Conservation (phyloP, 2,329 filamentous ascomycete species). For the Xylaria sp. region DNA sequence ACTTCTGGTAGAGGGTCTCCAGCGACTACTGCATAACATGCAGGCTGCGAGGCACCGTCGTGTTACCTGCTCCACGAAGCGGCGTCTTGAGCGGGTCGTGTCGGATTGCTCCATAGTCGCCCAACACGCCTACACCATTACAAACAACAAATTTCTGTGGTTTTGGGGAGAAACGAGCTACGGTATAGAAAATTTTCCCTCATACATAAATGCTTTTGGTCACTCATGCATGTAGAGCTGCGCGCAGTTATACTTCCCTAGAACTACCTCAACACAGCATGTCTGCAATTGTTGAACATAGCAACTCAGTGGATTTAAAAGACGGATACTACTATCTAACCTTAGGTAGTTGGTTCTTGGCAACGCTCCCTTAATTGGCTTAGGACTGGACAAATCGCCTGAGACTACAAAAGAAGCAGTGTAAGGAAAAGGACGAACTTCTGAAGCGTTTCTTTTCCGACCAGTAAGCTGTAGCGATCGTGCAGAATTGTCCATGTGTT, state of each 20-base stretch:
- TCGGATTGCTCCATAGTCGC: constrained; percentile 45
- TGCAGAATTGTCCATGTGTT: not conserved
- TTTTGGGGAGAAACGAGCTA: constrained; percentile 23
- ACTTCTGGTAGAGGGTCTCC: constrained; percentile 22
- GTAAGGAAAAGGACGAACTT: no score
- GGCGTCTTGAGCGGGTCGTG: constrained; percentile 35
- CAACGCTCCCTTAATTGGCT: constrained; percentile 6
- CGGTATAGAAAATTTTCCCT: constrained; percentile 37
- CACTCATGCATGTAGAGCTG: not conserved
- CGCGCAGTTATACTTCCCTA: not conserved
- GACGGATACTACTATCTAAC: no score
- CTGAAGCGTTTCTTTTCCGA: not conserved
- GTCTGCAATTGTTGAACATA: not conserved
- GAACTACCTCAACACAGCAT: no score
- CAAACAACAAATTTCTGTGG: constrained; percentile 9
- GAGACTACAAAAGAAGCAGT: not conserved
- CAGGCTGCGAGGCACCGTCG: constrained; percentile 43
- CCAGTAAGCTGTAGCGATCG: not conserved
- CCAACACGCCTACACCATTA: constrained; percentile 41
- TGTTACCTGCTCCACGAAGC: constrained; percentile 41
- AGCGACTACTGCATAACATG: constrained; percentile 42
- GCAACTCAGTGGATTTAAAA: not conserved
- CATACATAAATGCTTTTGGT: not conserved
- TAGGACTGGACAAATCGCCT: not conserved
- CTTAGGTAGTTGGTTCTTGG: constrained; percentile 1